Evolutionary conservation across 768 basidiomycete species (phyloP), one percentile per base, ranked within the genome.

Genomic region (Phlegmacium glaucopus): DNA sequence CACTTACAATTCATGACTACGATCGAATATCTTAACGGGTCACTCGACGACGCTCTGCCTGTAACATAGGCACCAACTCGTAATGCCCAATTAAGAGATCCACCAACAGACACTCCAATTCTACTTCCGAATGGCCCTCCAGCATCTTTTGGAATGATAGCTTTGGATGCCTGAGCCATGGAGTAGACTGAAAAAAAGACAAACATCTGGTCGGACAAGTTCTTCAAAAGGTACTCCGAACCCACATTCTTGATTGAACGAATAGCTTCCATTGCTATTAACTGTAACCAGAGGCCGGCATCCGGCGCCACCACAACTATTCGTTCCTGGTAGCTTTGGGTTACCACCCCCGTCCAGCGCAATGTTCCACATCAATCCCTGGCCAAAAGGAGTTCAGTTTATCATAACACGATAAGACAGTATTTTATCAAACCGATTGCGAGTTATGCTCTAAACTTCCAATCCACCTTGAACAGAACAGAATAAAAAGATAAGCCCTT

Each of bases 321-420:
- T 68, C 2, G 81, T 78, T 6, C 82, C 81, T 0, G 85, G 84
- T 3, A 84, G 69, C 57, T 76, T 77, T 2, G 87, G 87, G n/a
- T 77, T 62, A 0, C 87, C 85, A 29, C 63, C 75, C 0, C 77
- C 68, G 36, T 88, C 80, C 8, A 85, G 71, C 0, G 83, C 87
- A 35, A 88, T 64, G 56, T 86, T 87, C 86, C 87, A 90, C 81
- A 87, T 85, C 16, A 89, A 66, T 0, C 71, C 84, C 30, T 77
- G 53, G 25, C 51, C 62, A 35, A 7, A 18, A 15, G 5, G 46
- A 65, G 64, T 51, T 67, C 18, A 45, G n/a, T 27, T 7, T 9
- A 55, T 48, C 16, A 69, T 51, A 4, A 60, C 37, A n/a, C n/a
- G n/a, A n/a, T n/a, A n/a, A 25, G 72, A 73, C 39, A 26, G 15